Evolutionary conservation across 2,329 filamentous ascomycete species (phyloP).

Genomic region (Elsinoe arachidis): DNA sequence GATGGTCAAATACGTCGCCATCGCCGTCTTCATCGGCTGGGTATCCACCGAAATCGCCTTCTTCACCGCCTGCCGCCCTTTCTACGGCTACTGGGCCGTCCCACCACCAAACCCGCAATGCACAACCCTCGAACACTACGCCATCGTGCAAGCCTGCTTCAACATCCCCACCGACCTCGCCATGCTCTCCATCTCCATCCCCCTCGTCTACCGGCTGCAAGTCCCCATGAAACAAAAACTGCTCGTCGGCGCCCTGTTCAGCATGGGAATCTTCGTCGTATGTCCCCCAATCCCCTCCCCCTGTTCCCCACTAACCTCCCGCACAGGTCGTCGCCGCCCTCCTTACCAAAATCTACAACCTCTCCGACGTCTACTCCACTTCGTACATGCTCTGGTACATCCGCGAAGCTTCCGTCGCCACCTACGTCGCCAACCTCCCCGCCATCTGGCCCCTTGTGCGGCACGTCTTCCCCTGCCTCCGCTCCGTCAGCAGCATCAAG

Average conservation of each 20-base stretch:
- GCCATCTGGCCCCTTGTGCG: slow-evolving; percentile 46
- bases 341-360: slow-evolving; percentile 42
- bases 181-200: slow-evolving; percentile 50
- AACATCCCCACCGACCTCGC: slow-evolving; percentile 52
- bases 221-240: slow-evolving; percentile 45
- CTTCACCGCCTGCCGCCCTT: slow-evolving; percentile 46
- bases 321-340: slow-evolving; percentile 30
- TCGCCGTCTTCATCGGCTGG: slow-evolving; percentile 41
- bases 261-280: slow-evolving; percentile 43
- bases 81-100: slow-evolving; percentile 50
- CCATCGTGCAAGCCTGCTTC: slow-evolving; percentile 49
- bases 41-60: slow-evolving; percentile 48
- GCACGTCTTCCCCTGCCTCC: slow-evolving; percentile 22
- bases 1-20: slow-evolving; percentile 41
- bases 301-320: neutral
- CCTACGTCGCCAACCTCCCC: slow-evolving; percentile 47
- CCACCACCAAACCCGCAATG: slow-evolving; percentile 48
- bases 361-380: slow-evolving; percentile 33
- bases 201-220: slow-evolving; percentile 42
- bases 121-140: slow-evolving; percentile 47
- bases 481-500: slow-evolving; percentile 12
- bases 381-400: slow-evolving; percentile 22
- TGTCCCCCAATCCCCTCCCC: slow-evolving; percentile 4
- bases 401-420: slow-evolving; percentile 44
- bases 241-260: slow-evolving; percentile 41